These are phyloP conservation scores for Suillus sp. DNA, from an alignment of 768 basidiomycete genomes.

Conservation along the genomic window DNA sequence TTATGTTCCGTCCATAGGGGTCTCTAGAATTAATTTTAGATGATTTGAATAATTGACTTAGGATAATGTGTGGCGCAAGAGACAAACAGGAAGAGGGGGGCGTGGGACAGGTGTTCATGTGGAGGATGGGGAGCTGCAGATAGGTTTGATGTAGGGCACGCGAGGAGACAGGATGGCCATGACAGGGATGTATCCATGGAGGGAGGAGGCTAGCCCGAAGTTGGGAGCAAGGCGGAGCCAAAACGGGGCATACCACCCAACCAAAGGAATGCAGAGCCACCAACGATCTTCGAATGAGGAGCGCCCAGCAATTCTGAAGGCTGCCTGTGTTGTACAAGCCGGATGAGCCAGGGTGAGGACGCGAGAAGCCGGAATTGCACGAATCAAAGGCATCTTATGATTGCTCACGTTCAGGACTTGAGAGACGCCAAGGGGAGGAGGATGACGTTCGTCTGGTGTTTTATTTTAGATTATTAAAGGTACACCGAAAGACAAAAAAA, in stretches of 20 bases:
- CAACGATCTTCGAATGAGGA: background rate
- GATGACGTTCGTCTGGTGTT: background rate
- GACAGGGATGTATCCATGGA: background rate
- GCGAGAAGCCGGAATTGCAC: background rate
- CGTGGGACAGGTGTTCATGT: background rate
- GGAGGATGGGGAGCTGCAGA: background rate
- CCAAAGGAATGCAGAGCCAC: background rate
- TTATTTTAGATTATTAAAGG: background rate
- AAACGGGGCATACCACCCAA: background rate
- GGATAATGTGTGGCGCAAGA: background rate
- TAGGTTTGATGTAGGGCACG: background rate
- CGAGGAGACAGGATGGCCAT: background rate
- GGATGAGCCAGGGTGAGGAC: background rate
- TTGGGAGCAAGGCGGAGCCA: background rate
- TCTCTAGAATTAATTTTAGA: background rate
- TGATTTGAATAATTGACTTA: background rate
- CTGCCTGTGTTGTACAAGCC: background rate
- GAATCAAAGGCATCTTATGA: background rate
- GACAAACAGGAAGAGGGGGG: background rate
- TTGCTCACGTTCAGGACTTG: background rate
- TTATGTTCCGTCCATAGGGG: background rate
- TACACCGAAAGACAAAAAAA: background rate
- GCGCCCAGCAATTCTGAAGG: background rate
- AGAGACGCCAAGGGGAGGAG: background rate
- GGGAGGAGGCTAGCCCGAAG: background rate